These are phyloP conservation scores for Myxozyma neglecta DNA, from an alignment of 805 yeast species.

Conservation along the genomic window DNA sequence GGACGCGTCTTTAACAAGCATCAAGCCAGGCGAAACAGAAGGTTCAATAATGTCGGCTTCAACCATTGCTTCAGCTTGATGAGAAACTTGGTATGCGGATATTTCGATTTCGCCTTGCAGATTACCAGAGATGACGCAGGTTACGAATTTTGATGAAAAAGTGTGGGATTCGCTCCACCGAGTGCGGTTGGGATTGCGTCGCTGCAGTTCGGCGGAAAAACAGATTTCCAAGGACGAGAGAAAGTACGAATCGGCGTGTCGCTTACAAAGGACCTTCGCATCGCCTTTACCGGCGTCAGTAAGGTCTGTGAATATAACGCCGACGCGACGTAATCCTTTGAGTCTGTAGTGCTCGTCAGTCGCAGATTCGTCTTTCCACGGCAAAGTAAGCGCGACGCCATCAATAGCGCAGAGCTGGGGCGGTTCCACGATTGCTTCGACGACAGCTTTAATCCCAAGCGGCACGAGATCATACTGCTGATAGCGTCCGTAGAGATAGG, in stretches of 20 bases:
- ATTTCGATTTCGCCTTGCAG: slow-evolving; percentile 84
- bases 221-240: slow-evolving; percentile 81
- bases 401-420: slow-evolving; percentile 85
- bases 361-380: slow-evolving; percentile 54
- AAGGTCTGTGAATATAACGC: slow-evolving; percentile 85
- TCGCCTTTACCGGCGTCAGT: slow-evolving; percentile 82
- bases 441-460: slow-evolving; percentile 88
- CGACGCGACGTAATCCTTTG: slow-evolving; percentile 66
- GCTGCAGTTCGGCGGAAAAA: slow-evolving; percentile 80
- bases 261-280: slow-evolving; percentile 86
- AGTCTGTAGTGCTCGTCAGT: slow-evolving; percentile 54
- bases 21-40: slow-evolving; percentile 85
- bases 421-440: slow-evolving; percentile 91
- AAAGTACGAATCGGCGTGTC: slow-evolving; percentile 90
- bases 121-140: slow-evolving; percentile 94
- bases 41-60: slow-evolving; percentile 83
- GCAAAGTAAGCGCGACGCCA: slow-evolving; percentile 66
- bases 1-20: slow-evolving; percentile 74
- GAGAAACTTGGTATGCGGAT: slow-evolving; percentile 83
- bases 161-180: slow-evolving; percentile 62
- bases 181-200: slow-evolving; percentile 58
- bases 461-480: slow-evolving; percentile 75
- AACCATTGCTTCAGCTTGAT: slow-evolving; percentile 82
- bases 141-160: slow-evolving; percentile 87
- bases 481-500: slow-evolving; percentile 80